Base-by-base conservation (phyloP, 2,329 filamentous ascomycete genomes). In the Lachnellula subtilissima region DNA sequence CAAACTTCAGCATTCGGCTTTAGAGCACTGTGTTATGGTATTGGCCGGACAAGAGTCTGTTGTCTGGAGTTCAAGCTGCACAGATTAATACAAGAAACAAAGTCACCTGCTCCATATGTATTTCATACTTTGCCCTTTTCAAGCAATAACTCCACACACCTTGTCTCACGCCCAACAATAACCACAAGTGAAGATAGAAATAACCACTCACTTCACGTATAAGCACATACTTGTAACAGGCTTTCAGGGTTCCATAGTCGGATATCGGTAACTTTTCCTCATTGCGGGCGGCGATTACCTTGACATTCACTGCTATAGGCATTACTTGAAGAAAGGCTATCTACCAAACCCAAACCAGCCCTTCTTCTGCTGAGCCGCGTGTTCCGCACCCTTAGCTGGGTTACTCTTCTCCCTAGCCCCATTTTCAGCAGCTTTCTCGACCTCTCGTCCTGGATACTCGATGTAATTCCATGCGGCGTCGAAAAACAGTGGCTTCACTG, bases 401-500 rank as follows among this genome's bases (percentile, higher is more conserved):
- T 63, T 61, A 23, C 64, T 60, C 7, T 61, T 63, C 39, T 50
- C 56, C 19, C 52, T 59, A 50, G 57, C 56, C 8, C 53, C 50
- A 46, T 54, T 55, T 23, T 53, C 59, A 37, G 55, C 64, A 61
- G 64, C 64, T 62, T 64, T 66, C 57, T 72, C 64, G 6, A 70
- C 68, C 35, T 72, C 64, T 64, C 84, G 84, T 36, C 85, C 85
- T 0, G 92, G 91, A 69, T 99, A 99, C 49, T 91, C 85, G 60
- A 99, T 92, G 70, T 97, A 97, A 71, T 97, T 97, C 89, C 91
- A 99, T 9, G 94, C 94, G 7, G 96, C 87, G 69, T 99, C 94
- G 57, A 97, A 83, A 78, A 97, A 97, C 36, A 97, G 79, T 28
- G 94, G 94, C 76, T 99, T 99, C 52, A 96, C 87, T 0, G 94